Conservation (phyloP, 2,329 filamentous ascomycete genomes). For the Zasmidium cellare region DNA sequence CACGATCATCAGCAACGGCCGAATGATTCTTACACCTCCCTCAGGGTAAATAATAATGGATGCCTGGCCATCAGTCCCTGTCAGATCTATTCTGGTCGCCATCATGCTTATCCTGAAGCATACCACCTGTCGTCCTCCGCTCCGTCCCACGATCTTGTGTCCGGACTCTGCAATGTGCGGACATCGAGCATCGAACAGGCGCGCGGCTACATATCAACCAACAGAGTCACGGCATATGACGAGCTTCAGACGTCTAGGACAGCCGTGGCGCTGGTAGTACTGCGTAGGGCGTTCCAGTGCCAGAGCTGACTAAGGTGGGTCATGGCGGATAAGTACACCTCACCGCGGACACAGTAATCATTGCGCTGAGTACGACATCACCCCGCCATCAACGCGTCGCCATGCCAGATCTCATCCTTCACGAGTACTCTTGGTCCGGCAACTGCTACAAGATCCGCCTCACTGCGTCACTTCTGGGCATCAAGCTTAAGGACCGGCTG, state of each 20-base stretch:
- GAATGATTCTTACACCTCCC: not conserved
- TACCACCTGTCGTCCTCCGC: not conserved
- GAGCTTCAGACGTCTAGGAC: too few relatives aligned
- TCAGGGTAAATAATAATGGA: not conserved
- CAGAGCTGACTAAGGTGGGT: not conserved
- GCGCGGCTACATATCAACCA: too few relatives aligned
- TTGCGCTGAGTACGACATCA: not conserved
- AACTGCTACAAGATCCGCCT: constrained; percentile 21
- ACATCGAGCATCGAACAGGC: too few relatives aligned
- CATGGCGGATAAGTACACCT: not conserved
- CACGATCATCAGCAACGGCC: not conserved
- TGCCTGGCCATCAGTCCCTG: not conserved
- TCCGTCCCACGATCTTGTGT: not conserved
- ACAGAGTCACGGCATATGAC: too few relatives aligned
- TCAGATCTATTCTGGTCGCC: not conserved
- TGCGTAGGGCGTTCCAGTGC: not conserved
- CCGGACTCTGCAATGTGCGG: not conserved
- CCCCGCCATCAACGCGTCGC: not conserved
- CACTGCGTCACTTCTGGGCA: constrained; percentile 9
- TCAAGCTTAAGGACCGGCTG: not conserved
- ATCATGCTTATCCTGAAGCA: not conserved
- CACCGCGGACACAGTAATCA: not conserved
- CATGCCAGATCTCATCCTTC: constrained; percentile 11
- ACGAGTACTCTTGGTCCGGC: constrained; percentile 14
- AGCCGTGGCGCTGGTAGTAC: too few relatives aligned